Base-by-base conservation (phyloP, 768 basidiomycete genomes). In the Hemileccinum rubropunctum region DNA sequence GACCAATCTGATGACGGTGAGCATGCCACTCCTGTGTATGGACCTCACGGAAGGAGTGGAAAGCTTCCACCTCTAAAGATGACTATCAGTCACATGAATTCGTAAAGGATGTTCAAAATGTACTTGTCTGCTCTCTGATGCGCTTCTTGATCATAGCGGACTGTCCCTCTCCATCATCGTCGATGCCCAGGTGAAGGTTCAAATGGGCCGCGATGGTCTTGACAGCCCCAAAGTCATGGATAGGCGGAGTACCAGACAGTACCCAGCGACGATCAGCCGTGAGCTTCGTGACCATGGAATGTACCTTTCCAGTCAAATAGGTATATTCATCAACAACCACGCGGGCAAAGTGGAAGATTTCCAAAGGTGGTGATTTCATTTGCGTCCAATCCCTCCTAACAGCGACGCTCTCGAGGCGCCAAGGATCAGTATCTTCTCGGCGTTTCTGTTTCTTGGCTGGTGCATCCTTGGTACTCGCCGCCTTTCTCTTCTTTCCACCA, bases 11-110 rank as follows among this genome's bases (percentile, higher is more conserved):
- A 63, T 93, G 84, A 15, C 95, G 86, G 59, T 91, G 87, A 1
- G 84, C 83, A 62, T 97, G 94, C 95, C 95, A 98, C 58, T 93
- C 88, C 34, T 87, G 67, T 36, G 86, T 93, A 60, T 91, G 92
- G 11, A 93, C 88, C 61, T 98, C 95, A 21, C 94, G 86, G 84
- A 93, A 98, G 2, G 94, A 94, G 65, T 97, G 93, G 78, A 98
- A 98, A 56, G 83, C 82, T 68, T 98, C 95, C 45, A 88, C 92
- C 51, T 81, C 89, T 92, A 58, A 20, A 57, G 30, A 49, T 15
- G 30, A 36, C 6, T 34, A 45, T 73, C n/a, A 71, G 53, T 44
- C 34, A 38, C 17, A 33, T 10, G 0, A 15, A 55, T 23, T 32
- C n/a, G 42, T 33, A 20, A 57, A n/a, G n/a, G 47, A 18, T 21